Evolutionary conservation across 139 green algal species (phyloP).

Genomic region (Coccomyxa sp.): DNA sequence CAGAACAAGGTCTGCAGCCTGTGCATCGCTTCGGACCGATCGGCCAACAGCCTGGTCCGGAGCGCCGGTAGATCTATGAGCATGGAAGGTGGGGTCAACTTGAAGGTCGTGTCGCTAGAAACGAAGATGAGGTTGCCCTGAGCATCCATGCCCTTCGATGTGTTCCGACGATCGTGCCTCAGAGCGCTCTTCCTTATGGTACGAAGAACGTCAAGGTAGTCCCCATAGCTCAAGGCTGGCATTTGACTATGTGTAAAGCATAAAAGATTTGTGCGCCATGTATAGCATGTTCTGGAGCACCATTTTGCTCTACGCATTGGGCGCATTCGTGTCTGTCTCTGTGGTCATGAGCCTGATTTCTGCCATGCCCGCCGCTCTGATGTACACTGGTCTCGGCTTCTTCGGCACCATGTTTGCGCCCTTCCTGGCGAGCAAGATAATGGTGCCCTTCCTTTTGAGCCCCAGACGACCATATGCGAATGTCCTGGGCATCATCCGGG

Average conservation of each 20-base stretch:
- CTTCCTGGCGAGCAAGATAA: background rate
- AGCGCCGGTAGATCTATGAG: background rate
- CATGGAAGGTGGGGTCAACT: background rate
- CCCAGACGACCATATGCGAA: background rate
- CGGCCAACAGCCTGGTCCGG: background rate
- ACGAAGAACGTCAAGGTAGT: background rate
- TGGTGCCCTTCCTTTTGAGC: background rate
- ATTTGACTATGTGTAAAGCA: background rate
- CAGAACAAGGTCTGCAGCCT: background rate
- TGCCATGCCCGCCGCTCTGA: background rate
- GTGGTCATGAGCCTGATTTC: background rate
- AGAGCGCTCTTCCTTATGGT: background rate
- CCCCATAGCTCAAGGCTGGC: background rate
- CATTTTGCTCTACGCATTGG: constrained; percentile 1
- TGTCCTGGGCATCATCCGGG: background rate
- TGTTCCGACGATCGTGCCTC: background rate
- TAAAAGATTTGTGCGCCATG: constrained; percentile 1
- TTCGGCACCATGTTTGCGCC: background rate
- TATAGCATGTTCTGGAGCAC: constrained; percentile 1
- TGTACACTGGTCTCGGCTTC: background rate
- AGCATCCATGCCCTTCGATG: background rate
- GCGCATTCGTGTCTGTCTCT: background rate
- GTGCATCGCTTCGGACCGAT: background rate
- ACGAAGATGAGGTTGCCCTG: background rate
- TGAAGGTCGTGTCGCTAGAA: background rate